Base-by-base conservation (phyloP, 2,329 filamentous ascomycete species). In the Huntiella omanensis region DNA sequence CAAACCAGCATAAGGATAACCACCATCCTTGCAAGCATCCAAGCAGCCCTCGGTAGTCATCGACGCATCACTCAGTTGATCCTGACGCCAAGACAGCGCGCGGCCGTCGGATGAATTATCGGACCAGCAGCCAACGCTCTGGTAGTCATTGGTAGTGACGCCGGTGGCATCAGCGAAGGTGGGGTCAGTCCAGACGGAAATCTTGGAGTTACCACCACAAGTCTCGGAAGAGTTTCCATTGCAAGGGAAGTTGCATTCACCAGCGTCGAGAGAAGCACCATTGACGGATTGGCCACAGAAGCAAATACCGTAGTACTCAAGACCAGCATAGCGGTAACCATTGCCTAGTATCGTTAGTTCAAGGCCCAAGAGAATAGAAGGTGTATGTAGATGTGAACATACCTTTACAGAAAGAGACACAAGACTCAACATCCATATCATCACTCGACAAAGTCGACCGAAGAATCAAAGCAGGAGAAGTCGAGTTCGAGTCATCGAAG, bases 81-180 rank as follows among this genome's bases (percentile, higher is more conserved):
- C 54, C 55, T 65, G 60, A 15, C 58, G 58, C 55, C 65, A 70
- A 19, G 61, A 60, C 40, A 73, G 60, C 19, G 70, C 63, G 42
- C 63, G 64, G 36, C 66, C 63, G 44, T 60, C 52, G 41, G 50
- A 51, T 15, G 60, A 61, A 47, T 61, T 54, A 50, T 72, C 70
- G 22, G 61, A 64, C 54, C 70, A 79, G 61, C 78, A 83, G 47
- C 78, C 78, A n/a, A 70, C 56, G 52, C 73, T 68, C 38, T 63
- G 62, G 64, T 76, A 83, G 40, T 67, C 64, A 45, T 63, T 62
- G 39, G 69, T 61, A 17, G 65, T 67, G 19, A 68, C 57, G 43
- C 69, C 60, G 15, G 59, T 61, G 51, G 62, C 66, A 17, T 62
- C 59, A 40, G 62, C 55, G 52, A 68, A 70, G 28, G 66, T 70